Base-by-base conservation (phyloP, 225 moss, liverwort and hornwort species). In the Polytrichum formosum region DNA sequence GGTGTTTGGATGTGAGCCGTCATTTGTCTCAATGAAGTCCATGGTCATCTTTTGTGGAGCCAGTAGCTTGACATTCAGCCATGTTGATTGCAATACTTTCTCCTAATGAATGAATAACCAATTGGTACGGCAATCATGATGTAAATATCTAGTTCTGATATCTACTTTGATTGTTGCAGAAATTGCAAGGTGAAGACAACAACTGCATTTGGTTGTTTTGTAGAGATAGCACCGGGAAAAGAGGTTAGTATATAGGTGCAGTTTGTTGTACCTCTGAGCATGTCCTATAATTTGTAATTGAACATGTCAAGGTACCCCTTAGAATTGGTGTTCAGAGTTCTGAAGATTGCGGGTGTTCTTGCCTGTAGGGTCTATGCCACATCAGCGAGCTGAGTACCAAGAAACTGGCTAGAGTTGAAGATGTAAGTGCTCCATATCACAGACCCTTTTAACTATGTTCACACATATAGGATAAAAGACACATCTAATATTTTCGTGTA, bases 181-280 rank as follows among this genome's bases (percentile, higher is more conserved):
- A 85, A 81, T 69, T 97, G 94, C 85, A 85, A 78, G 69, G 96
- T 97, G 76, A 94, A 91, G 82, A 87, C 83, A 56, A 84, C 89
- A 54, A 75, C 91, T 19, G 76, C 92, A 26, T 97, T 92, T 64
- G 96, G 96, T 64, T 97, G 96, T 79, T 94, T 97, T 77, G 90
- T 97, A 74, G 96, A 97, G 85, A 89, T 94, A 74, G 91, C 92
- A 72, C 93, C 92, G 67, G 96, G 96, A 69, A 92, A 87, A 67
- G 96, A 97, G 96, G 96, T 96, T 54, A 72, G 75, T 81, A 53
- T 28, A 4, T 63, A 46, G 2, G 1, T 46, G 13, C 46, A 46
- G 13, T 13, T 46, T 46, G 16, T 46, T 46, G 9, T 46, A 16
- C 46, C 46, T 46, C 46, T 46, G 46, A 13, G 46, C 46, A 16